These are phyloP conservation scores for Tetrahymena elliotti DNA, from an alignment of 73 alveolate genomes.

Conservation along the genomic window DNA sequence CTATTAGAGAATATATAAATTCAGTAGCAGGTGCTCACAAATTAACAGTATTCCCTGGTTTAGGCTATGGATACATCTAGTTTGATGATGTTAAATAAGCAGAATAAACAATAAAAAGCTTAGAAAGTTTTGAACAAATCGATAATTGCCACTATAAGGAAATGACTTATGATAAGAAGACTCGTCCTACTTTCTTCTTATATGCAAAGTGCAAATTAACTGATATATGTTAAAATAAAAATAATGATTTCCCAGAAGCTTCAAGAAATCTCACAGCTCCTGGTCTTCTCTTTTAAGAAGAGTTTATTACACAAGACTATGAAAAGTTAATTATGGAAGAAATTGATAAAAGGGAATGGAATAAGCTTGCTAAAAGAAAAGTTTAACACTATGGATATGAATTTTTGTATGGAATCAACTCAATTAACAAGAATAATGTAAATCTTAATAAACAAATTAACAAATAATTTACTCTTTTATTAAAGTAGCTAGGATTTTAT, in stretches of 20 bases:
- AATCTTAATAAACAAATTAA: not conserved
- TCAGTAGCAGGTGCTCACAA: conserved; percentile 10
- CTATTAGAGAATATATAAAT: conserved; percentile 2
- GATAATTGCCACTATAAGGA: conserved; percentile 22
- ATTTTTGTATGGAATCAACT: conserved; percentile 67
- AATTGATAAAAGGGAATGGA: conserved; percentile 60
- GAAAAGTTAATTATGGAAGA: conserved; percentile 41
- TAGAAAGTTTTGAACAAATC: not conserved
- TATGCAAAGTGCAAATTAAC: not conserved
- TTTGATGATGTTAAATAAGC: conserved; percentile 1
- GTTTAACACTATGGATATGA: conserved; percentile 84
- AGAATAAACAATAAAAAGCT: not conserved
- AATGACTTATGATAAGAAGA: conserved; percentile 17
- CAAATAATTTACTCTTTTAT: not conserved
- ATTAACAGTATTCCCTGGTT: conserved; percentile 24
- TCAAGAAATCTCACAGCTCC: conserved; percentile 39
- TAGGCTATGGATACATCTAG: conserved; percentile 22
- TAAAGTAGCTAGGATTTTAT: not conserved
- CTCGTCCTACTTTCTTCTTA: conserved; percentile 33
- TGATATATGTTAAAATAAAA: conserved; percentile 11
- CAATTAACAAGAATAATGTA: conserved; percentile 5
- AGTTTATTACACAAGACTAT: conserved; percentile 64
- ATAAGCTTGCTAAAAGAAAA: conserved; percentile 52
- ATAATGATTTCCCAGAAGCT: conserved; percentile 38
- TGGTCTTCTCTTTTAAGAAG: conserved; percentile 58